These are phyloP conservation scores for Akanthomyces muscarius DNA, from an alignment of 2,329 filamentous ascomycete species.

Conservation along the genomic window DNA sequence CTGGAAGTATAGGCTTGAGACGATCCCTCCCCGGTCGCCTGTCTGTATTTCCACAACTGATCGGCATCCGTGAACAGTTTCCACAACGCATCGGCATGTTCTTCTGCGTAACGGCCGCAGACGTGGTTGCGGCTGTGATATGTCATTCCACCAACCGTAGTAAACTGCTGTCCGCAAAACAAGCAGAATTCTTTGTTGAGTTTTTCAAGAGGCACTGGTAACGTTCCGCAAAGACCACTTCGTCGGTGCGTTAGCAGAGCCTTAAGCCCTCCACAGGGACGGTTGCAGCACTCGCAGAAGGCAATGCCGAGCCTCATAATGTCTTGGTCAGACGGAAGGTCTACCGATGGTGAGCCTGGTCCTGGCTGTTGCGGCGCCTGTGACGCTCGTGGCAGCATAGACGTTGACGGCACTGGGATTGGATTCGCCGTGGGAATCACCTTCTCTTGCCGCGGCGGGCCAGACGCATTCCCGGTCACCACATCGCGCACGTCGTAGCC, in stretches of 20 bases:
- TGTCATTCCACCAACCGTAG: conserved; percentile 30
- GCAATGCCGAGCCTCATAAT: not conserved
- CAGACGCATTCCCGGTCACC: conserved; percentile 26
- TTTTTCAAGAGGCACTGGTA: conserved; percentile 17
- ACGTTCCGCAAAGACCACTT: conserved; percentile 26
- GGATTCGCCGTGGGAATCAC: conserved; percentile 31
- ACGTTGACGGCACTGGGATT: not conserved
- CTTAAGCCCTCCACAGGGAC: conserved; percentile 31
- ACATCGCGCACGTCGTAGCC: conserved; percentile 52
- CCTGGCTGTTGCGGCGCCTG: not conserved
- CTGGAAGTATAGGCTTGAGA: no score
- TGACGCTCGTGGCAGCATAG: not conserved
- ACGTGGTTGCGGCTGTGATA: conserved; percentile 44
- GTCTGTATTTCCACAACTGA: not conserved
- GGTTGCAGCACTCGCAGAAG: conserved; percentile 26
- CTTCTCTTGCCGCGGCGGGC: conserved; percentile 29
- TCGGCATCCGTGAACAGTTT: not conserved
- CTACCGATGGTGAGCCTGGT: not conserved
- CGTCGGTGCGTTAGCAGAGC: conserved; percentile 31
- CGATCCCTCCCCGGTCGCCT: no score
- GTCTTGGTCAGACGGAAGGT: not conserved
- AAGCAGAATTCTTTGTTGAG: conserved; percentile 37
- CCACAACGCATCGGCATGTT: conserved; percentile 5
- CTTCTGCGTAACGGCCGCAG: conserved; percentile 40
- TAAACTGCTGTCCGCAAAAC: conserved; percentile 44